Conservation (phyloP, 2,329 filamentous ascomycete species). For the Ceratocystiopsis brevicomis region DNA sequence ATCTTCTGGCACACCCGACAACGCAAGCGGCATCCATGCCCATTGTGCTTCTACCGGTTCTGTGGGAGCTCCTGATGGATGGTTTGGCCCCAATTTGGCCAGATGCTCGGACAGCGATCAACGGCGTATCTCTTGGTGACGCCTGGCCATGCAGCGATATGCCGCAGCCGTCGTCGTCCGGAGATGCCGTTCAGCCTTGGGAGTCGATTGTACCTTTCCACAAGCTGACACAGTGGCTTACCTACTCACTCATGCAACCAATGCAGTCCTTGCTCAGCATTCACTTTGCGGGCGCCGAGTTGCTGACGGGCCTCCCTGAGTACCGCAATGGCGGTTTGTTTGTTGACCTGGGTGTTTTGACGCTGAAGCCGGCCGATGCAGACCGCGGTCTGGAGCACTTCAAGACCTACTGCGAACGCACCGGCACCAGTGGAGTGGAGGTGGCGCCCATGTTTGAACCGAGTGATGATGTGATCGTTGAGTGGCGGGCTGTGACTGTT, state of each 20-base stretch:
- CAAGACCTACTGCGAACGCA: conserved; percentile 49
- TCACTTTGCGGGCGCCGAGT: conserved; percentile 41
- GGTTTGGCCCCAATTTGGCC: conserved; percentile 83
- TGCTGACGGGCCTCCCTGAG: conserved; percentile 75
- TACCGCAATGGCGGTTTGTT: conserved; percentile 85
- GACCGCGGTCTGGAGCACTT: conserved; percentile 27
- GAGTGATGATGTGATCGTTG: conserved; percentile 41
- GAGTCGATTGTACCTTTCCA: conserved; percentile 51
- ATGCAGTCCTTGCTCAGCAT: conserved; percentile 33
- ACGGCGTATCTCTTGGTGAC: conserved; percentile 74
- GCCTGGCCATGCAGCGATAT: conserved; percentile 82
- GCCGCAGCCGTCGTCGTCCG: conserved; percentile 29
- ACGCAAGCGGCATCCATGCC: conserved; percentile 79
- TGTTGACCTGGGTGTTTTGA: conserved; percentile 63
- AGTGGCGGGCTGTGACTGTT: conserved; percentile 46
- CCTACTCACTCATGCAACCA: conserved; percentile 65
- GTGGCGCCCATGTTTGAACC: conserved; percentile 40
- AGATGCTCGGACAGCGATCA: conserved; percentile 63
- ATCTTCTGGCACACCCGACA: conserved; percentile 77
- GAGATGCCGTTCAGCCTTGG: conserved; percentile 31
- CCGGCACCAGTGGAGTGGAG: conserved; percentile 41
- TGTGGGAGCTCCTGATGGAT: conserved; percentile 84
- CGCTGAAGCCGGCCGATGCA: conserved; percentile 26
- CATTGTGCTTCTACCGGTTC: conserved; percentile 66
- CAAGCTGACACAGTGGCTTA: conserved; percentile 84